Percentiles rank a stretch among this genome's conserved stretches.
These are phyloP conservation scores for Neurospora intermedia DNA, from an alignment of 495 filamentous ascomycete species.

Conservation along the genomic window DNA sequence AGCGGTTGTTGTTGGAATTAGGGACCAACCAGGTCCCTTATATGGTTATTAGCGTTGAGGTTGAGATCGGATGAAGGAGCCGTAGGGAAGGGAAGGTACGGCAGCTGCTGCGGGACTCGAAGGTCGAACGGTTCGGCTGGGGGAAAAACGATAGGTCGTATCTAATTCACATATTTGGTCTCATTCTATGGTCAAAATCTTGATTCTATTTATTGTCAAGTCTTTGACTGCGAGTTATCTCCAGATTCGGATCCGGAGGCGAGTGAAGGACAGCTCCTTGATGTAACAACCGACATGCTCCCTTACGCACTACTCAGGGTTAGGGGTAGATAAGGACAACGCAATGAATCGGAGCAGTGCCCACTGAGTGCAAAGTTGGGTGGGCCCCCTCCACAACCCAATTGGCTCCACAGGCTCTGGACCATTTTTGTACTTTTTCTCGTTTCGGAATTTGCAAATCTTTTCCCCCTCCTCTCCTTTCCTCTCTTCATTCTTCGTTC, in stretches of 20 bases:
- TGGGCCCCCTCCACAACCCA: not conserved
- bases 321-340: not conserved
- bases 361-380: not conserved
- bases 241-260: not conserved
- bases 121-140: not conserved
- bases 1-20: not conserved
- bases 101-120: not conserved
- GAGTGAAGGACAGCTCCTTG: not conserved
- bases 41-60: not conserved
- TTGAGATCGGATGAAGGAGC: not conserved
- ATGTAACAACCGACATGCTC: not conserved
- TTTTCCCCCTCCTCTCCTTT: conserved; percentile 1
- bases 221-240: not conserved
- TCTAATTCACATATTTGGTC: not conserved
- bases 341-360: not conserved
- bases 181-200: not conserved
- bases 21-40: not conserved
- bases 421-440: conserved; percentile 7
- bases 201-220: not conserved
- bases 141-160: not conserved
- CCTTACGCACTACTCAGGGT: too few relatives aligned
- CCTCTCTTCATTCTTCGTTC: conserved; percentile 5
- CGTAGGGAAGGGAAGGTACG: not conserved
- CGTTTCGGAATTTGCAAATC: conserved; percentile 3
- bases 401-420: not conserved